Base-by-base conservation (phyloP, 805 yeast genomes). In the Yarrowia hollandica region DNA sequence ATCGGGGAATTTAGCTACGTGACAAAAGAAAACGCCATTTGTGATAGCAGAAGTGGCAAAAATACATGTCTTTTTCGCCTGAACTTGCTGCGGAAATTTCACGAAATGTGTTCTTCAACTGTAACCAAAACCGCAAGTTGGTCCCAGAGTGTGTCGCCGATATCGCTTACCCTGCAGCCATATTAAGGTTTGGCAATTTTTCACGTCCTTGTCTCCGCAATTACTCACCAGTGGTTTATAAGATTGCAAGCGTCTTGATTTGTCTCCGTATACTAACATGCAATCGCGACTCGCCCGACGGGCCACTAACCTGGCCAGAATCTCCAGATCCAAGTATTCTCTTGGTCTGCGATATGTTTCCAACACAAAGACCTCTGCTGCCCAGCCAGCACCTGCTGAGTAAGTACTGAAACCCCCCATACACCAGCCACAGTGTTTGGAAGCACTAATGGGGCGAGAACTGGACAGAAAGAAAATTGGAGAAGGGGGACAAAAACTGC, bases 201-300 rank as follows among this genome's bases (percentile, higher is more conserved):
- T 48, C 55, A 48, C 55, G 39, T 48, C 55, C 55, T 48, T 48
- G 55, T 48, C 52, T 44, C 39, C 55, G 55, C 55, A 48, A 48
- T 48, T 48, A 48, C 55, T 48, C 55, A 48, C 34, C 38, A 39
- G 30, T 22, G 55, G 55, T 48, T 48, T 48, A 48, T 48, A 48
- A 48, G 55, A 31, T 48, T 33, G 39, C 39, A 22, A 33, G 55
- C 34, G 39, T 48, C 55, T 48, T 48, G 55, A 48, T 48, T 48
- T 48, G 55, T 33, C 54, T 33, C 55, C 28, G 55, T 48, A 31
- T 31, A 48, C 55, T 48, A 48, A 48, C 55, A 48, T 48, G 55
- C 55, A 48, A 48, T 48, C 55, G 55, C 55, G 55, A 48, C 55
- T 48, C 28, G 55, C 55, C 26, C 55, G 55, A 48, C 38, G 55